A percentile compares a stretch with the other conserved stretches of the same genome.
These are phyloP conservation scores for Mucuna pruriens DNA, from an alignment of 306 rosid genomes.

Conservation along the genomic window DNA sequence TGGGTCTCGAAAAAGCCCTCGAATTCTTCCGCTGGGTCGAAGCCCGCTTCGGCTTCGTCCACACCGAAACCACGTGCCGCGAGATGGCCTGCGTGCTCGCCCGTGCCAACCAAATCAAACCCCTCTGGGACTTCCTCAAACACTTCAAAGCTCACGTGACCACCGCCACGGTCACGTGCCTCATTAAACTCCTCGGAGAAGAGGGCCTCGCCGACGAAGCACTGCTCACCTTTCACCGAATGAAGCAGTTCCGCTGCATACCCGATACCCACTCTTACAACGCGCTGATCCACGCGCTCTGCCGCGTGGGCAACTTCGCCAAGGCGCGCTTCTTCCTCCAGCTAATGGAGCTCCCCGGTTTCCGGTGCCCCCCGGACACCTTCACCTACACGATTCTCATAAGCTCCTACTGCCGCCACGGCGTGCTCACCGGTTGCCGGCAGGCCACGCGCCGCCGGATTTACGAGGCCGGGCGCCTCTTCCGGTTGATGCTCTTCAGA, in stretches of 20 bases:
- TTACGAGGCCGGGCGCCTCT: constrained; percentile 84
- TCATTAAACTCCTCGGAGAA: constrained; percentile 87
- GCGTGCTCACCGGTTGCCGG: constrained; percentile 71
- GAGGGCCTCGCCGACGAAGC: constrained; percentile 80
- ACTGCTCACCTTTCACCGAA: constrained; percentile 62
- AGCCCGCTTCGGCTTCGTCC: constrained; percentile 55
- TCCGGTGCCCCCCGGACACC: constrained; percentile 75
- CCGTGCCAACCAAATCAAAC: constrained; percentile 47
- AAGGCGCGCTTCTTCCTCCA: constrained; percentile 75
- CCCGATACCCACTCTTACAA: constrained; percentile 80
- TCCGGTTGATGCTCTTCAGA: constrained; percentile 79
- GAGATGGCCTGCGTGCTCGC: constrained; percentile 84
- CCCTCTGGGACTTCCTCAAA: constrained; percentile 73
- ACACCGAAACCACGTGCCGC: constrained; percentile 65
- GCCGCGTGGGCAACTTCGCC: constrained; percentile 70
- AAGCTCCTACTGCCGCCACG: constrained; percentile 69
- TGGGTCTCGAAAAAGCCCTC: constrained; percentile 64
- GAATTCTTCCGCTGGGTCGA: constrained; percentile 86
- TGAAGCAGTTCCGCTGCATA: constrained; percentile 73
- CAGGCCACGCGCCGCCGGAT: constrained; percentile 80
- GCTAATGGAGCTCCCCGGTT: constrained; percentile 93
- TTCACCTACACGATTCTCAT: constrained; percentile 77
- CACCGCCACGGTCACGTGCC: constrained; percentile 71
- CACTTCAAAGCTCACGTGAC: constrained; percentile 25
- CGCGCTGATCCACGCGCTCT: constrained; percentile 63